phyloP scores from a whole-genome alignment of 2,329 filamentous ascomycete genomes.

The Colletotrichum paranaense region DNA sequence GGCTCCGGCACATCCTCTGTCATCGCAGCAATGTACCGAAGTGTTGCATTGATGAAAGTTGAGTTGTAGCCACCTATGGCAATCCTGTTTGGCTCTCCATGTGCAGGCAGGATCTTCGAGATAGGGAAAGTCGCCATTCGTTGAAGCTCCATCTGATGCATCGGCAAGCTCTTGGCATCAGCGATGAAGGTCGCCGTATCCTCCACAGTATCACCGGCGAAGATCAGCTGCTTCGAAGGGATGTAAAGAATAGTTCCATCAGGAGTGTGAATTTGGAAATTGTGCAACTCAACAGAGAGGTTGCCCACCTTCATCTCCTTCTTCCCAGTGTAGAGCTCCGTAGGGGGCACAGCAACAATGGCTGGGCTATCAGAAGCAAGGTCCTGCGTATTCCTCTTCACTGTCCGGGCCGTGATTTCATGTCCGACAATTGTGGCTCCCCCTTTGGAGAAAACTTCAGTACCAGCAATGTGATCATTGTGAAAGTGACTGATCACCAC shows the following conservation, averaged over 20 bases:
- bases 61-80: constrained; percentile 25
- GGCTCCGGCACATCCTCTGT: constrained; percentile 30
- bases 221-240: constrained; percentile 27
- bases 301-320: constrained; percentile 23
- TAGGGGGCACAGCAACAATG: constrained; percentile 23
- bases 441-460: constrained; percentile 25
- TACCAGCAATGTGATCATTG: constrained; percentile 31
- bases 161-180: constrained; percentile 16
- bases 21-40: constrained; percentile 28
- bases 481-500: constrained; percentile 33
- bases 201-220: constrained; percentile 30
- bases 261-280: constrained; percentile 29
- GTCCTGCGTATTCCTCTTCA: constrained; percentile 10
- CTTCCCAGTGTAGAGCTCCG: constrained; percentile 19
- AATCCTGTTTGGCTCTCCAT: constrained; percentile 25
- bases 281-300: constrained; percentile 28
- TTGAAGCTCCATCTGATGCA: constrained; percentile 23
- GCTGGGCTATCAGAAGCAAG: constrained; percentile 28
- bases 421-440: constrained; percentile 28
- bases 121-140: constrained; percentile 20
- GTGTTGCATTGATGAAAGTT: constrained; percentile 31
- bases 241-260: constrained; percentile 29
- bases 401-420: constrained; percentile 11
- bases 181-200: constrained; percentile 33
- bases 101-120: constrained; percentile 30